phyloP scores from a whole-genome alignment of 2,329 filamentous ascomycete species.

The Calonectria pseudoreteaudii region DNA sequence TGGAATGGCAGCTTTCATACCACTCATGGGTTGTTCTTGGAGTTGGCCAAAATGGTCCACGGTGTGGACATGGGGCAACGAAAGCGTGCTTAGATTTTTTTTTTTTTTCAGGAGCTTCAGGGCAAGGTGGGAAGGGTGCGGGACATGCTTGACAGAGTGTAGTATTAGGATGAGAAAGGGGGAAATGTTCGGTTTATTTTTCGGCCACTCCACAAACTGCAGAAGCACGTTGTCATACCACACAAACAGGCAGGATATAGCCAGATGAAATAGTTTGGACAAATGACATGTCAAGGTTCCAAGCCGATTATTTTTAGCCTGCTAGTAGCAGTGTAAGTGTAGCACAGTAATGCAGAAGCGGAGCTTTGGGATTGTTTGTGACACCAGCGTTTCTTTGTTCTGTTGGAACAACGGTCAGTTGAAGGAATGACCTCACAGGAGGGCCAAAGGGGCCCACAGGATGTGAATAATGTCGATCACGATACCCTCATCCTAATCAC shows the following conservation, averaged over 20 bases:
- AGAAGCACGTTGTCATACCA: slow-evolving; percentile 8
- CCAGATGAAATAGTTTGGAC: slow-evolving; percentile 13
- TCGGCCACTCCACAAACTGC: slow-evolving; percentile 6
- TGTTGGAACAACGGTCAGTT: too few relatives aligned
- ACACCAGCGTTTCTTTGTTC: neutral
- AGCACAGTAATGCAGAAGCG: neutral
- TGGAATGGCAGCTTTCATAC: slow-evolving; percentile 3
- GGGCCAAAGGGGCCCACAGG: too few relatives aligned
- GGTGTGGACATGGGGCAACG: slow-evolving; percentile 4
- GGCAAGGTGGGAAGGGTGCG: slow-evolving; percentile 1
- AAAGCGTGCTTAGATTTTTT: slow-evolving; percentile 19
- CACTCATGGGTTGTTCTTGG: slow-evolving; percentile 11
- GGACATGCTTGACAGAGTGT: slow-evolving; percentile 7
- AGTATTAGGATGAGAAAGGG: slow-evolving; percentile 19
- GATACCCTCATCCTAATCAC: too few relatives aligned
- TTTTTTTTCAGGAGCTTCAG: neutral
- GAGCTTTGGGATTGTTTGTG: neutral
- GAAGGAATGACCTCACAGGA: too few relatives aligned
- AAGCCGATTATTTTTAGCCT: neutral
- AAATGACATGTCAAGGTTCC: slow-evolving; percentile 21
- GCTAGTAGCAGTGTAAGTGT: neutral
- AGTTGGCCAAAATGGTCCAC: slow-evolving; percentile 8
- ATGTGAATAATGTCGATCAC: too few relatives aligned
- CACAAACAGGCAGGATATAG: slow-evolving; percentile 7
- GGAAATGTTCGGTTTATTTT: neutral